Base-by-base conservation (phyloP, 139 green algal genomes). In the Prasinococcaceae sp. region DNA sequence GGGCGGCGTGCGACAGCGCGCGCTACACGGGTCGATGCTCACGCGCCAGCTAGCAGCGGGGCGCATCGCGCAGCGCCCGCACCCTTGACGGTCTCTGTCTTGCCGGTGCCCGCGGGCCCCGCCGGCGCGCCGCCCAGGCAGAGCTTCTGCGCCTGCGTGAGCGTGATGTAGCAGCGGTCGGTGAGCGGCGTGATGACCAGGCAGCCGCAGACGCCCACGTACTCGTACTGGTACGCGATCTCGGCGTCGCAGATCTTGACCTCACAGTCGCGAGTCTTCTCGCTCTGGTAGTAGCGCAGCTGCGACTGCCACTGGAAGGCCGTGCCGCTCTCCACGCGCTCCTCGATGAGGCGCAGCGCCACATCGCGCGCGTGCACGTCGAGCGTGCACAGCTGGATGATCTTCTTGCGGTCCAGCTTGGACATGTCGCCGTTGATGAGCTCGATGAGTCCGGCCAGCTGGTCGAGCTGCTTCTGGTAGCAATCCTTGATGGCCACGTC, bases 161-260 rank as follows among this genome's bases (percentile, higher is more conserved):
- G 74, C 0, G 85, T 94, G 64, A 94, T 94, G 77, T 93, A 93
- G 78, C 85, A 94, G 43, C 85, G 74, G 58, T 94, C 85, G 19
- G 85, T 93, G 25, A 94, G 73, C 1, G 85, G 85, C n/a, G 85
- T 94, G 65, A 94, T 93, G 68, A 88, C 93, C 29, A 94, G 74
- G 63, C 79, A 87, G 38, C 85, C 85, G 50, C 74, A 84, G 66
- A 93, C 93, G 63, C 85, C 85, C 33, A 93, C 84, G 74, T 90
- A 94, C 72, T 94, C 85, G 66, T 92, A 86, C 30, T 63, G 69
- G 73, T 94, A 93, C 6, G 43, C 43, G 25, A 93, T 87, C 60
- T 92, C 84, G 4, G 84, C 85, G 47, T 94, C 85, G 47, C 84
- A 92, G 47, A 94, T 92, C 61, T 82, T 80, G 55, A 86, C 78